These are phyloP conservation scores for Xerocomus nothofagi DNA, from an alignment of 1,284 basidiomycete genomes.

Conservation along the genomic window DNA sequence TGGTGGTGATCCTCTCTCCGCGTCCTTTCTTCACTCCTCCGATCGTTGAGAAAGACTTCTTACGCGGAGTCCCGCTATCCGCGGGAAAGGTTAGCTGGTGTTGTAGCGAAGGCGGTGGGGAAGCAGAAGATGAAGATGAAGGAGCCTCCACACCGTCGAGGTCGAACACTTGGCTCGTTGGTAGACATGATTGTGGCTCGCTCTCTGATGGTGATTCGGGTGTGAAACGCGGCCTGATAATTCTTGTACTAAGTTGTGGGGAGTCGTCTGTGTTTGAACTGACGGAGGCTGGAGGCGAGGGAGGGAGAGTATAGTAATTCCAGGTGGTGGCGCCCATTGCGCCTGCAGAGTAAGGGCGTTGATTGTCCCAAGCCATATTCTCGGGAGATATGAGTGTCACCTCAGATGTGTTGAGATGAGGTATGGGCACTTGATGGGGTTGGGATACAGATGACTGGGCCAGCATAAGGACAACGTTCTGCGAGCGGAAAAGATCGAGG, in stretches of 20 bases:
- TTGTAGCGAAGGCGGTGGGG: slow-evolving; percentile 39
- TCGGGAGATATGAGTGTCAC: slow-evolving; percentile 46
- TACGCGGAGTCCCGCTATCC: slow-evolving; percentile 31
- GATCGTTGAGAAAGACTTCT: slow-evolving; percentile 46
- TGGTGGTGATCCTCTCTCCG: slow-evolving; percentile 68
- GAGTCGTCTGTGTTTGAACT: slow-evolving; percentile 45
- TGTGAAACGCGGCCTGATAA: slow-evolving; percentile 50
- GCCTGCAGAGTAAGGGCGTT: slow-evolving; percentile 39
- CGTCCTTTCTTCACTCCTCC: slow-evolving; percentile 58
- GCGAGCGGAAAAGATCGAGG: slow-evolving; percentile 13
- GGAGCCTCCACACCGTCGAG: slow-evolving; percentile 39
- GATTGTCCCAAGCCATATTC: slow-evolving; percentile 50
- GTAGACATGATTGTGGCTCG: slow-evolving; percentile 56
- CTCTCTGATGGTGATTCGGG: slow-evolving; percentile 45
- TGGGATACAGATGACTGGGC: slow-evolving; percentile 30
- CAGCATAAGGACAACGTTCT: slow-evolving; percentile 13
- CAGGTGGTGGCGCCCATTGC: slow-evolving; percentile 44
- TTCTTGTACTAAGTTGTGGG: slow-evolving; percentile 45
- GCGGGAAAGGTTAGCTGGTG: slow-evolving; percentile 31
- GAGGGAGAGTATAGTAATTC: slow-evolving; percentile 48
- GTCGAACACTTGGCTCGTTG: slow-evolving; percentile 72
- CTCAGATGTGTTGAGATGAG: slow-evolving; percentile 56
- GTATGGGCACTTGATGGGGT: slow-evolving; percentile 48
- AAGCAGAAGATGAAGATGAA: slow-evolving; percentile 36
- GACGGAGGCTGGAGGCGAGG: slow-evolving; percentile 53